Percentiles rank a stretch among this genome's conserved stretches.
Evolutionary conservation across 1,284 basidiomycete genomes (phyloP).

Genomic region (Trametes sp.): DNA sequence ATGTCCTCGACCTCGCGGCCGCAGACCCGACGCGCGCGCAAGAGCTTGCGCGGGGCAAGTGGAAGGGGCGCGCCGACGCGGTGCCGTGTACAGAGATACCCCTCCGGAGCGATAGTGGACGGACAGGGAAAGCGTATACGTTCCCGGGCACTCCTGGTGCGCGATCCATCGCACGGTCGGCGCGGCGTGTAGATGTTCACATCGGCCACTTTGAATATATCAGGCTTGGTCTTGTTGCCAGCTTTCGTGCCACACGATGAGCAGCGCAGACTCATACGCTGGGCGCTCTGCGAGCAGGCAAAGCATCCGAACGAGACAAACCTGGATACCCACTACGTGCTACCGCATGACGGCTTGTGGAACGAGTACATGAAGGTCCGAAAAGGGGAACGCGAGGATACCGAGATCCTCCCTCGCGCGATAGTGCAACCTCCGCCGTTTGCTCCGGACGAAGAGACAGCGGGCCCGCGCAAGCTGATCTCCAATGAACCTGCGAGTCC

Average conservation of each 20-base stretch:
- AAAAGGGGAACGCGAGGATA: conserved; percentile 40
- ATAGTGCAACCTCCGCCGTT: conserved; percentile 21
- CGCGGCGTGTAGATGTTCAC: conserved; percentile 38
- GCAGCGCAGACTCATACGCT: conserved; percentile 72
- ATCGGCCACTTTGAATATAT: conserved; percentile 14
- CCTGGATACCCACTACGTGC: conserved; percentile 82
- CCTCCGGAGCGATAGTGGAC: conserved; percentile 12
- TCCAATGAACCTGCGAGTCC: conserved; percentile 68
- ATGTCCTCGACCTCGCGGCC: conserved; percentile 69
- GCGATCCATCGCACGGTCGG: conserved; percentile 29
- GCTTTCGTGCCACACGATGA: conserved; percentile 64
- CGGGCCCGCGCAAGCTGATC: conserved; percentile 70
- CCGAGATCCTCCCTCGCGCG: conserved; percentile 50
- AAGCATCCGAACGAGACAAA: conserved; percentile 85
- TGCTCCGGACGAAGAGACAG: background rate
- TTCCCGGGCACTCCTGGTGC: conserved; percentile 66
- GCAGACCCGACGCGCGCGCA: conserved; percentile 48
- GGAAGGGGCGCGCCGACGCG: conserved; percentile 54
- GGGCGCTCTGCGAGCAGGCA: conserved; percentile 80
- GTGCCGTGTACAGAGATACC: conserved; percentile 46
- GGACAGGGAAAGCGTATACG: conserved; percentile 50
- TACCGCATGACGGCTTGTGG: conserved; percentile 81
- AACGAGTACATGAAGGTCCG: conserved; percentile 56
- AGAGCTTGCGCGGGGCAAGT: conserved; percentile 54
- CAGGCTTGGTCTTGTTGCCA: conserved; percentile 86